A percentile compares a stretch with the other conserved stretches of the same genome.
Evolutionary conservation across 805 yeast genomes (phyloP).

Genomic region (Wickerhamiella bombiphila): DNA sequence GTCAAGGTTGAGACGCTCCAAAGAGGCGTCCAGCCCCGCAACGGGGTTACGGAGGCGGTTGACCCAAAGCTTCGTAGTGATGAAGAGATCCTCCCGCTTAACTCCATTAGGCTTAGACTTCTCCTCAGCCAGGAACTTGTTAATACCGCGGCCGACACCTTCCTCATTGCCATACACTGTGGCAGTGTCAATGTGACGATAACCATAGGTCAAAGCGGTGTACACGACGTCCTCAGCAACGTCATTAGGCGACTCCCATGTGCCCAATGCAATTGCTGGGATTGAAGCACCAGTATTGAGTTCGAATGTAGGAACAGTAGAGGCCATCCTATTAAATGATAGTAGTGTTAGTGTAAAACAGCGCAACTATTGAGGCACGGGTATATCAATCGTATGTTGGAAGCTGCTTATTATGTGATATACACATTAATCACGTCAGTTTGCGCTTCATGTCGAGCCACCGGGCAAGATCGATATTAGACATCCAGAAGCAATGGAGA

Average conservation of each 20-base stretch:
- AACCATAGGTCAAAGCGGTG: constrained; percentile 49
- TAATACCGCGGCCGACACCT: constrained; percentile 44
- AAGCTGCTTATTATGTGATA: too few species aligned
- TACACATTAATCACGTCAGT: too few species aligned
- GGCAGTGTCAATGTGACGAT: constrained; percentile 65
- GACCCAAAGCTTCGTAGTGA: constrained; percentile 53
- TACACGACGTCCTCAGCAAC: constrained; percentile 38
- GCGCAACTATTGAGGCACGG: too few species aligned
- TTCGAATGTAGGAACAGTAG: constrained; percentile 25
- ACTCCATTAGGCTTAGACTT: constrained; percentile 24
- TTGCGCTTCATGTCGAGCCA: too few species aligned
- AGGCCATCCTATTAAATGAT: too few species aligned
- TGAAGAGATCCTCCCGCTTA: constrained; percentile 37
- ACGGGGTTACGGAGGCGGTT: constrained; percentile 27
- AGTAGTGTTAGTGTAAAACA: too few species aligned
- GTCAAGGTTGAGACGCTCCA: constrained; percentile 38
- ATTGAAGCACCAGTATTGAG: constrained; percentile 44
- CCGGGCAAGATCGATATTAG: too few species aligned
- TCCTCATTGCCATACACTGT: constrained; percentile 53
- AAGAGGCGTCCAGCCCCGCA: constrained; percentile 36
- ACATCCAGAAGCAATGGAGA: too few species aligned
- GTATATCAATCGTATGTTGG: too few species aligned
- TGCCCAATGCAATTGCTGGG: constrained; percentile 61
- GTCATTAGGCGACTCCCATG: constrained; percentile 35
- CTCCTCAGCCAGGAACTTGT: constrained; percentile 9